Conservation (phyloP, 73 alveolate species). For the Paramecium pentaurelia region DNA sequence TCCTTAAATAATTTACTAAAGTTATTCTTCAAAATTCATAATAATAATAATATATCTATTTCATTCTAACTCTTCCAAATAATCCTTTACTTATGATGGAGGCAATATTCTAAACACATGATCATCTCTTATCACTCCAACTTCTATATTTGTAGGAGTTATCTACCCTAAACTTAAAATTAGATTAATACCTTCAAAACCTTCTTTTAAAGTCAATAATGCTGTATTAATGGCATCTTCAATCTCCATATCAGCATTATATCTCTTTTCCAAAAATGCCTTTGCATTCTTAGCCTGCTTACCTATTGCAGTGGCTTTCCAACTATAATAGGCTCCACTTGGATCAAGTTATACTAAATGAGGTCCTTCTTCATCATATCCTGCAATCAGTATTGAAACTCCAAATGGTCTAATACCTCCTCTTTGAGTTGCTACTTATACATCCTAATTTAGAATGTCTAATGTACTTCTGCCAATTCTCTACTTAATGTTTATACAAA, state of each 20-base stretch:
- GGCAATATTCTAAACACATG: conserved; percentile 71
- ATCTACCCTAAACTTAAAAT: background rate
- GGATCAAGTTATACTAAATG: conserved; percentile 89
- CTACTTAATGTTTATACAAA: conserved; percentile 80
- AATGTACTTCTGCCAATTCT: conserved; percentile 69
- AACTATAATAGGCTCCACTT: conserved; percentile 88
- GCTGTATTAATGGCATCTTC: conserved; percentile 96
- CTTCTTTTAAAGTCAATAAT: conserved; percentile 83
- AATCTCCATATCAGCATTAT: conserved; percentile 78
- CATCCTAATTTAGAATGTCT: conserved; percentile 17
- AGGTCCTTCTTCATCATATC: conserved; percentile 93
- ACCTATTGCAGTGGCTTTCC: conserved; percentile 95
- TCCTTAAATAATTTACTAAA: background rate
- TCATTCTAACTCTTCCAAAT: conserved; percentile 83
- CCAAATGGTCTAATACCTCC: conserved; percentile 98
- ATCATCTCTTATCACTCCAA: conserved; percentile 76
- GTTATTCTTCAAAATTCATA: background rate
- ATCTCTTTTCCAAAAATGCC: conserved; percentile 90
- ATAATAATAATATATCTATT: background rate
- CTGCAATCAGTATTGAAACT: conserved; percentile 85
- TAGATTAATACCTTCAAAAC: conserved; percentile 76
- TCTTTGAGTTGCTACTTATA: conserved; percentile 87
- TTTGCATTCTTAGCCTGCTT: conserved; percentile 85
- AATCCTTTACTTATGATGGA: conserved; percentile 75
- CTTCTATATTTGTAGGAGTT: conserved; percentile 70